Conservation (phyloP, 1,284 basidiomycete species). For the Pascua sp. region DNA sequence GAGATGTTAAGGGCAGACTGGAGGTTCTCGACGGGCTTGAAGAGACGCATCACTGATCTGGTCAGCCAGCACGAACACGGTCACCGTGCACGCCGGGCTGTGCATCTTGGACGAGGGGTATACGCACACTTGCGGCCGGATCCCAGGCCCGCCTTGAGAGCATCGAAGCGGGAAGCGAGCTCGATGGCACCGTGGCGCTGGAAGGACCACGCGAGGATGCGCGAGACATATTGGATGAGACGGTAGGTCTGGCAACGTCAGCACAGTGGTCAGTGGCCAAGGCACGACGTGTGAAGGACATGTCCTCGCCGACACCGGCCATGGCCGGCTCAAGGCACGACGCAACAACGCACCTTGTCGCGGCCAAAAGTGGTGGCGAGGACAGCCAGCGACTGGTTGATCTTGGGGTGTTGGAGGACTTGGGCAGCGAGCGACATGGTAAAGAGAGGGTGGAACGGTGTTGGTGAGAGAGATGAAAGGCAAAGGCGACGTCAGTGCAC, state of each 20-base stretch:
- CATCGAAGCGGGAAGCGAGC: constrained; percentile 68
- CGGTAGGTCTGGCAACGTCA: constrained; percentile 66
- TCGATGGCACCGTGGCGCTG: constrained; percentile 62
- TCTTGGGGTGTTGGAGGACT: constrained; percentile 74
- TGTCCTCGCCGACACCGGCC: too few relatives aligned
- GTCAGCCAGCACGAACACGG: not conserved
- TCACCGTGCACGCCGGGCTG: not conserved
- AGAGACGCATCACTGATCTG: constrained; percentile 77
- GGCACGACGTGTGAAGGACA: not conserved
- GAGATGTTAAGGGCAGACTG: constrained; percentile 85
- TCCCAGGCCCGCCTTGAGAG: constrained; percentile 73
- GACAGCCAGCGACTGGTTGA: constrained; percentile 72
- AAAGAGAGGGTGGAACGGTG: not conserved
- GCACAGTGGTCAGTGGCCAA: not conserved
- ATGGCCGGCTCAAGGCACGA: not conserved
- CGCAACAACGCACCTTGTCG: constrained; percentile 65
- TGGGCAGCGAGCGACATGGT: constrained; percentile 59
- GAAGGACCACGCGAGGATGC: constrained; percentile 83
- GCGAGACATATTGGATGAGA: constrained; percentile 84
- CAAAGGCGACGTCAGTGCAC: not conserved
- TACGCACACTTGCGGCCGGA: constrained; percentile 71
- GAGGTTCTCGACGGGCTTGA: constrained; percentile 91
- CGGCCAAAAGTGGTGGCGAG: constrained; percentile 76
- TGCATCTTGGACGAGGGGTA: not conserved
- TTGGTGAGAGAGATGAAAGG: not conserved